Percentiles rank a stretch among this genome's conserved stretches.
These are phyloP conservation scores for Verruconis gallopava DNA, from an alignment of 2,329 filamentous ascomycete species.

Conservation along the genomic window DNA sequence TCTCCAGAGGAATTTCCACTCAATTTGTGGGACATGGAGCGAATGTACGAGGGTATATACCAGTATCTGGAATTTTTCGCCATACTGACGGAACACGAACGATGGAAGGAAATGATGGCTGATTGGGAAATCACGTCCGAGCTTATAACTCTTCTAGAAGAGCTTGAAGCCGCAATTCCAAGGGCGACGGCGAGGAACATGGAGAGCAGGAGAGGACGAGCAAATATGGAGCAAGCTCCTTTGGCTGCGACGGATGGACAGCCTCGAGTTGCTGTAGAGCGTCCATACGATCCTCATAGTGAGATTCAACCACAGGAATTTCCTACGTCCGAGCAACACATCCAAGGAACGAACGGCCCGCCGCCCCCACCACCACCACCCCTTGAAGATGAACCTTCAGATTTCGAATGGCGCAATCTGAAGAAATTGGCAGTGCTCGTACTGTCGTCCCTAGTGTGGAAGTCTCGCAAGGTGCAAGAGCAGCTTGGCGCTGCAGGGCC, in stretches of 20 bases:
- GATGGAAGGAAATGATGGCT: slow-evolving; percentile 72
- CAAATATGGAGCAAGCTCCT: background rate
- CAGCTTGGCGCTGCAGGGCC: slow-evolving; percentile 54
- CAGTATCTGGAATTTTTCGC: slow-evolving; percentile 92
- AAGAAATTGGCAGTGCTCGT: slow-evolving; percentile 90
- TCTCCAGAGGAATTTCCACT: slow-evolving; percentile 82
- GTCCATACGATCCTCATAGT: slow-evolving; percentile 46
- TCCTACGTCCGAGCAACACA: slow-evolving; percentile 21
- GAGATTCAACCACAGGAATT: slow-evolving; percentile 15
- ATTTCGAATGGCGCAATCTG: slow-evolving; percentile 66
- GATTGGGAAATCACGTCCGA: slow-evolving; percentile 90
- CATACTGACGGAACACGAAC: slow-evolving; percentile 72
- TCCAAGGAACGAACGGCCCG: slow-evolving; percentile 23
- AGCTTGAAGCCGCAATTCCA: slow-evolving; percentile 75
- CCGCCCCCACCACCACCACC: slow-evolving; percentile 31
- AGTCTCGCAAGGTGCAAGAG: slow-evolving; percentile 69
- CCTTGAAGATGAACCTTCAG: slow-evolving; percentile 44
- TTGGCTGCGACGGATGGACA: slow-evolving; percentile 13
- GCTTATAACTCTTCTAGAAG: slow-evolving; percentile 72
- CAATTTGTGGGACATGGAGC: slow-evolving; percentile 95
- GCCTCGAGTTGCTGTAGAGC: slow-evolving; percentile 38
- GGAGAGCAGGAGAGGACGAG: slow-evolving; percentile 2
- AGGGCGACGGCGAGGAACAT: slow-evolving; percentile 10
- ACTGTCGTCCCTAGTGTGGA: slow-evolving; percentile 78
- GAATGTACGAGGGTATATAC: slow-evolving; percentile 86